Conservation (phyloP, 129 eudicot species). For the Arctium lappa region DNA sequence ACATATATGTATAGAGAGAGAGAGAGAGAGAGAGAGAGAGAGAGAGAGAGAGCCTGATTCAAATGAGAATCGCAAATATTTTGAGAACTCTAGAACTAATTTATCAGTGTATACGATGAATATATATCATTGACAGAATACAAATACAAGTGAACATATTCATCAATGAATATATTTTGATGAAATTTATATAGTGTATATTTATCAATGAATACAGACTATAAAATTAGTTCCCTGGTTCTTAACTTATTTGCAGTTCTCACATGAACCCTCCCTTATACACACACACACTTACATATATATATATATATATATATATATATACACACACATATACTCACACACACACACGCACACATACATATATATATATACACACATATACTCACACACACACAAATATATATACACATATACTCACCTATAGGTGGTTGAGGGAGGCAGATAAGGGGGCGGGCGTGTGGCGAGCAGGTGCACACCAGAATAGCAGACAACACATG, state of each 20-base stretch:
- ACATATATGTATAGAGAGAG: no score
- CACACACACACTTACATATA: no score
- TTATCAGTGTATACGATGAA: neutral
- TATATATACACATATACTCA: no score
- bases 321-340: no score
- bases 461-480: neutral
- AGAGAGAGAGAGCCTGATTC: no score
- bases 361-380: no score
- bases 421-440: neutral
- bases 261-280: neutral
- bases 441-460: neutral
- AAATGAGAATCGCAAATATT: no score
- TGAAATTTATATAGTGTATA: neutral
- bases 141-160: neutral
- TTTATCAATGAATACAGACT: neutral
- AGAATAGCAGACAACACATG: neutral
- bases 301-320: no score
- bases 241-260: neutral
- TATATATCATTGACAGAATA: neutral
- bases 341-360: no score
- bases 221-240: neutral
- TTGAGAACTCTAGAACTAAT: neutral
- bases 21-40: no score
- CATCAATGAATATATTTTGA: neutral
- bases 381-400: no score